Base-by-base conservation (phyloP, 2,329 filamentous ascomycete genomes). In the Helicocarpus griseus region DNA sequence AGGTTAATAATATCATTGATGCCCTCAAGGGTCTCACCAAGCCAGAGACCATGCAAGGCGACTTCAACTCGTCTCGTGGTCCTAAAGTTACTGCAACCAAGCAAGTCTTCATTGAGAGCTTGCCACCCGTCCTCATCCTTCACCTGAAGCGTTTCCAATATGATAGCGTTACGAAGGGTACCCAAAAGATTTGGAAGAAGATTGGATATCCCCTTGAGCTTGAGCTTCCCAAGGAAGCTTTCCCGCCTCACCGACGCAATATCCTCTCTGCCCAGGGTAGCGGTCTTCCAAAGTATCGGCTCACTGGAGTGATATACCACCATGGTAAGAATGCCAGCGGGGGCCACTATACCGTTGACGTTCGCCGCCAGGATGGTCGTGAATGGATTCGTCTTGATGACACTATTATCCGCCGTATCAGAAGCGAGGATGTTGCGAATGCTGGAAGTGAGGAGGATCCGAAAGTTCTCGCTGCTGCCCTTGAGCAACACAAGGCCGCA, bases 61-160 rank as follows among this genome's bases (percentile, higher is more conserved):
- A 94, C 61, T 94, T 94, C 65, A 82, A 84, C 61, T 87, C 87
- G 3, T 79, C 85, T 5, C 84, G 87, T 47, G 89, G 89, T 28
- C 81, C 83, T 48, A 84, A 85, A 59, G 82, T 85, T 26, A 80
- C 80, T 24, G 89, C 89, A 1, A 95, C 87, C 29, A 98, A 97
- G 72, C 93, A 97, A 67, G 84, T 95, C 2, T 89, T 94, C 60
- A 95, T 98, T 56, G 91, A 97, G 62, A 87, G 83, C 1, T 75
- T 97, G 14, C 93, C 93, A 0, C 88, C 89, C 0, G 87, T 97
- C 3, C 79, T 98, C 11, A 95, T 97, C 50, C 78, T 98, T 7
- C 93, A 98, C 64, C 77, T 98, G 39, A 98, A 98, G 73, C 88
- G 93, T 41, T 98, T 98, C 76, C 89, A 96, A 62, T 97, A 95